Evolutionary conservation across 2,329 filamentous ascomycete species (phyloP).

Genomic region (Neonectria neomacrospora): DNA sequence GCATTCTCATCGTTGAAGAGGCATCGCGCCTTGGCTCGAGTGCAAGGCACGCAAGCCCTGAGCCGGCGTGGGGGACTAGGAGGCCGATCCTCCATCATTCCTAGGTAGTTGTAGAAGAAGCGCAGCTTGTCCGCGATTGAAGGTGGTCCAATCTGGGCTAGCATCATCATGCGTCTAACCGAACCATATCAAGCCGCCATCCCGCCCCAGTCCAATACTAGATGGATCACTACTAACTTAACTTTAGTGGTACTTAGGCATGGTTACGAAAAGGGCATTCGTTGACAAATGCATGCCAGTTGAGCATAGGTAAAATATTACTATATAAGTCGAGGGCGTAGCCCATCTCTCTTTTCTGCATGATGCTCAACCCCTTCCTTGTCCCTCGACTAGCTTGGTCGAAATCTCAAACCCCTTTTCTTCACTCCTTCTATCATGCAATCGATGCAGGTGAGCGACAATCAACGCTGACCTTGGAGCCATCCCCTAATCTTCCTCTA

Average conservation of each 20-base stretch:
- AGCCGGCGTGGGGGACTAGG: constrained; percentile 45
- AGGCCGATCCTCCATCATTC: constrained; percentile 30
- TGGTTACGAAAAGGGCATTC: not conserved
- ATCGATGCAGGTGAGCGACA: not conserved
- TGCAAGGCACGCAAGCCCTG: constrained; percentile 47
- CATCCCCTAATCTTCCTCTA: constrained; percentile 15
- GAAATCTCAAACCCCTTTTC: not conserved
- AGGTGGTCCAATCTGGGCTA: not conserved
- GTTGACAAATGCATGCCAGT: not conserved
- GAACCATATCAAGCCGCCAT: not conserved
- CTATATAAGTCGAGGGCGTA: not conserved
- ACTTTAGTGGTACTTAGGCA: too few species aligned
- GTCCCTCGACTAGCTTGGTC: not conserved
- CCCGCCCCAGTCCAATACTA: not conserved
- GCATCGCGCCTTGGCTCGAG: constrained; percentile 45
- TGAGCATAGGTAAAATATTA: not conserved
- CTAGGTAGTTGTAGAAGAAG: not conserved
- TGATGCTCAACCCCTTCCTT: not conserved
- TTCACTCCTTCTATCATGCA: constrained; percentile 11
- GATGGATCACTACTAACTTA: too few species aligned
- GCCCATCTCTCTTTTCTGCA: not conserved
- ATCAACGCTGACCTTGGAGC: not conserved
- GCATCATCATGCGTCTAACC: not conserved
- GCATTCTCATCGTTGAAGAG: constrained; percentile 42
- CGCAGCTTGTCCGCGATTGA: constrained; percentile 4